phyloP scores from a whole-genome alignment of 768 basidiomycete species.

The Auricularia cornea region DNA sequence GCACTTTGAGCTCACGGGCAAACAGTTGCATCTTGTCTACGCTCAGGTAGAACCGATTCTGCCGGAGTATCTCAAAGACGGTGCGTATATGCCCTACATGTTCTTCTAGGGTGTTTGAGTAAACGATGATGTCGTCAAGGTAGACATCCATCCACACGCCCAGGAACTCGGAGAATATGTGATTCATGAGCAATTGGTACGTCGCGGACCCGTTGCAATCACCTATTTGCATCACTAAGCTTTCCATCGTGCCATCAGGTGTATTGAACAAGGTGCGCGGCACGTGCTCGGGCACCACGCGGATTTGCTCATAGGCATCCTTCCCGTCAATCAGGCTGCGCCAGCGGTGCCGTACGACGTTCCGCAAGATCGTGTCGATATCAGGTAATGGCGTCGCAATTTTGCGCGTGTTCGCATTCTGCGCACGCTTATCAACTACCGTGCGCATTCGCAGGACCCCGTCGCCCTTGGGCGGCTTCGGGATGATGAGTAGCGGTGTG shows the following conservation, averaged over 20 bases:
- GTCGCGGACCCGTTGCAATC: slow-evolving; percentile 12
- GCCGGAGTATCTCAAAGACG: slow-evolving; percentile 2
- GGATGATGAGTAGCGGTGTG: slow-evolving; percentile 6
- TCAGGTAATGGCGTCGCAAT: slow-evolving; percentile 5
- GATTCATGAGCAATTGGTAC: slow-evolving; percentile 9
- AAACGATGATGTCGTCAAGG: slow-evolving; percentile 13
- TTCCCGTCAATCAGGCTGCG: slow-evolving; percentile 3
- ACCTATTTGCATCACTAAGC: slow-evolving; percentile 12
- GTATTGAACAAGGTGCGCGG: slow-evolving; percentile 8
- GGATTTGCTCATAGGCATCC: slow-evolving; percentile 17
- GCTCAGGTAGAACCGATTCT: slow-evolving; percentile 7
- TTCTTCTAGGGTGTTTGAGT: slow-evolving; percentile 5
- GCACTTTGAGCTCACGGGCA: neutral
- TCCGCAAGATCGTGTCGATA: slow-evolving; percentile 4
- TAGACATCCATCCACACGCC: slow-evolving; percentile 12
- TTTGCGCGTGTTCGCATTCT: slow-evolving; percentile 4
- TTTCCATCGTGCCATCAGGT: slow-evolving; percentile 10
- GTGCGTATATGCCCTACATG: slow-evolving; percentile 7
- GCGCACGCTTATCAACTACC: slow-evolving; percentile 5
- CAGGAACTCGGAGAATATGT: slow-evolving; percentile 8
- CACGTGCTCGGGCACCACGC: slow-evolving; percentile 6
- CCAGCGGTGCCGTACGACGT: neutral
- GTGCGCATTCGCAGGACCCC: neutral
- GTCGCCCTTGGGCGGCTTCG: neutral
- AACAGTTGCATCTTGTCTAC: slow-evolving; percentile 4